These are phyloP conservation scores for Hordeum vulgare DNA, from an alignment of 176 grass and related monocot genomes.

Conservation along the genomic window DNA sequence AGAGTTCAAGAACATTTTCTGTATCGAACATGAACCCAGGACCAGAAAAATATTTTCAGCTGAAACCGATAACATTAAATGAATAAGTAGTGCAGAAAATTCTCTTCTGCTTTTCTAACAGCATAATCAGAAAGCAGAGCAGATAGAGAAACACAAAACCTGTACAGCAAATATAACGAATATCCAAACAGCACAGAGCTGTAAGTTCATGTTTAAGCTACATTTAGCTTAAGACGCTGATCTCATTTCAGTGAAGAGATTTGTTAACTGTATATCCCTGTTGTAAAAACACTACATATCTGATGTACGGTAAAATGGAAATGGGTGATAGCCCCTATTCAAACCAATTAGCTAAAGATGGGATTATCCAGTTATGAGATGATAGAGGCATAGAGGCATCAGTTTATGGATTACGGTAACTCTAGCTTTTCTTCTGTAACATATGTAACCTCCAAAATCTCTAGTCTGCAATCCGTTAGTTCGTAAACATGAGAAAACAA, in stretches of 20 bases:
- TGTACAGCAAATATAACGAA: not conserved
- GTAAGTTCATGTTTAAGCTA: not conserved
- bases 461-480: not conserved
- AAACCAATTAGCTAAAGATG: not conserved
- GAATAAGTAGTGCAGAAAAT: not conserved
- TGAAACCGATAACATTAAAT: not conserved
- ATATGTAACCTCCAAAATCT: not conserved
- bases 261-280: not conserved
- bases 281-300: not conserved
- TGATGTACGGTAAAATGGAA: not conserved
- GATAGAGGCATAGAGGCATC: not conserved
- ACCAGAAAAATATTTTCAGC: not conserved
- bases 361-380: not conserved
- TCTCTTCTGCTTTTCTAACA: not conserved
- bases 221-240: not conserved
- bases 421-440: not conserved
- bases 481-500: not conserved
- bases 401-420: not conserved
- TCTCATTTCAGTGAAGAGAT: not conserved
- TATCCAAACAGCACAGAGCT: not conserved
- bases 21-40: not conserved
- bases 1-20: not conserved
- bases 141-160: not conserved
- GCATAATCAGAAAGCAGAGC: not conserved
- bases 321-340: not conserved